Conservation (phyloP, 176 grass and related monocot species). For the Carex parvula region DNA sequence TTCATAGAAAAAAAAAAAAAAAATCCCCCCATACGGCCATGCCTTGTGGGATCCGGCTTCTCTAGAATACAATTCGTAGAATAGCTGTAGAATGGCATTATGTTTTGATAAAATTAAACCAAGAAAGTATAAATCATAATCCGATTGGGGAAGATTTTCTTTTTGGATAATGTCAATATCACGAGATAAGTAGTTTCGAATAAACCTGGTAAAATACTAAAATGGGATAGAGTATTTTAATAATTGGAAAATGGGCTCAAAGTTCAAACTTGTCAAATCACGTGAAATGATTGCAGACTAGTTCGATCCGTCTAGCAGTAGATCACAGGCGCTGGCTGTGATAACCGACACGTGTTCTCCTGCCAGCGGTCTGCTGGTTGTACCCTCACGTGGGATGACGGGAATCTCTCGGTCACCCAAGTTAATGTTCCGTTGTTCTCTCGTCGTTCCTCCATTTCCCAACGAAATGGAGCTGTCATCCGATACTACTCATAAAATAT, state of each 20-base stretch:
- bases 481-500: neutral
- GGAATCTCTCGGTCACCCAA: neutral
- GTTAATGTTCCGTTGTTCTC: neutral
- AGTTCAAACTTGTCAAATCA: neutral
- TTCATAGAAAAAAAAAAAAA: neutral
- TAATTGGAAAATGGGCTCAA: neutral
- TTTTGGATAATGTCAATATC: neutral
- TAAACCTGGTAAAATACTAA: neutral
- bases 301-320: neutral
- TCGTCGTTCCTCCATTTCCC: neutral
- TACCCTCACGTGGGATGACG: neutral
- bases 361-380: neutral
- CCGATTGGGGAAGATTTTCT: neutral
- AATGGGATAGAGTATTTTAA: neutral
- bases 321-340: neutral
- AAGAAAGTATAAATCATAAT: neutral
- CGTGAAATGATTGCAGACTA: neutral
- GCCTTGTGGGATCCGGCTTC: neutral
- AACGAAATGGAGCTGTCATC: neutral
- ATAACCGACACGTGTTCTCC: conserved; percentile 1
- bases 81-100: neutral
- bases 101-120: neutral
- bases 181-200: neutral
- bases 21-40: neutral
- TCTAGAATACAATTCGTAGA: neutral